phyloP scores from a whole-genome alignment of 768 basidiomycete species.

The Suillus spraguei region DNA sequence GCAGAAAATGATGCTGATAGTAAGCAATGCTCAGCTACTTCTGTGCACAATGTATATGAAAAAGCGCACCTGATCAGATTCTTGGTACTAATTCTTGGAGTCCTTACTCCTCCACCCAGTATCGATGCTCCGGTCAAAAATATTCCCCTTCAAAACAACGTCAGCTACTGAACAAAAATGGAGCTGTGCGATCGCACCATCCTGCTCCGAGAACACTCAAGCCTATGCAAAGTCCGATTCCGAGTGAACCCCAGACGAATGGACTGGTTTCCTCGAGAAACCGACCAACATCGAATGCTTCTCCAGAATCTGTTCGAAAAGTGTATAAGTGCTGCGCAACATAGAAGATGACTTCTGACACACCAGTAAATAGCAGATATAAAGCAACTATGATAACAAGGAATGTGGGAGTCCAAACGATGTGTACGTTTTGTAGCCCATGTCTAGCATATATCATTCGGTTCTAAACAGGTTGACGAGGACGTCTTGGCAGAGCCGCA shows the following conservation, averaged over 20 bases:
- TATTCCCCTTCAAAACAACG: conserved; percentile 74
- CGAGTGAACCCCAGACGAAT: conserved; percentile 89
- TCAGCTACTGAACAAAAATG: conserved; percentile 6
- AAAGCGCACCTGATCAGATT: conserved; percentile 86
- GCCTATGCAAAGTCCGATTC: conserved; percentile 92
- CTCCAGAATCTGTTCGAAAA: conserved; percentile 67
- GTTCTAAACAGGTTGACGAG: background rate
- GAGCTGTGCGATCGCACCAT: conserved; percentile 60
- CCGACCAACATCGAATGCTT: conserved; percentile 91
- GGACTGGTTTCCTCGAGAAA: conserved; percentile 95
- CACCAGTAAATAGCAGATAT: conserved; percentile 91
- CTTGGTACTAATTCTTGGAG: conserved; percentile 95
- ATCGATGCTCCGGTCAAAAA: conserved; percentile 97
- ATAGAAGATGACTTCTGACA: conserved; percentile 19
- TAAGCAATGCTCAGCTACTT: background rate
- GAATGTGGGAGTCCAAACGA: conserved; percentile 71
- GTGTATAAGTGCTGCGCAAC: conserved; percentile 5
- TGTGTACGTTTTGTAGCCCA: conserved; percentile 52
- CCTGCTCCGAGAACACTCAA: conserved; percentile 93
- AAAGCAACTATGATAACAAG: conserved; percentile 67
- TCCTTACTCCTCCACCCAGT: conserved; percentile 91
- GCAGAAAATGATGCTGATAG: conserved; percentile 91
- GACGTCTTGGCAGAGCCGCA: background rate
- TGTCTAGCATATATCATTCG: conserved; percentile 11
- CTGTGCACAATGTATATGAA: background rate